A percentile compares a stretch with the other conserved stretches of the same genome.
Evolutionary conservation across 1,284 basidiomycete genomes (phyloP).

Genomic region (Mycosarcoma mackinlayi): DNA sequence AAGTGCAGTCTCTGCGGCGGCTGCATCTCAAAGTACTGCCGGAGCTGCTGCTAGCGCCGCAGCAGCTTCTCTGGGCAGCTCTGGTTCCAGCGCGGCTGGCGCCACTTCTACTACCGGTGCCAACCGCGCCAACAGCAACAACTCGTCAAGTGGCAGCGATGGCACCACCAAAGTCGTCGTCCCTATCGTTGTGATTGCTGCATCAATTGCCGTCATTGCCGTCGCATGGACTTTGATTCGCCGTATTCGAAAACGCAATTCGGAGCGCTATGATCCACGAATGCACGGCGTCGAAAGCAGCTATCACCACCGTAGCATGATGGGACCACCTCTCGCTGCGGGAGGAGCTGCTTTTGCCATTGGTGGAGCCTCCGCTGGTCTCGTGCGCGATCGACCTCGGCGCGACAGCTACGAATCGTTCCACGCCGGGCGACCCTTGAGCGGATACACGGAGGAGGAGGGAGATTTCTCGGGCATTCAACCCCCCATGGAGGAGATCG

Average conservation of each 20-base stretch:
- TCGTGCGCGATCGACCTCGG: slow-evolving; percentile 27
- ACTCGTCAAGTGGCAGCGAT: slow-evolving; percentile 15
- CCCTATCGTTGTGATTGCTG: slow-evolving; percentile 47
- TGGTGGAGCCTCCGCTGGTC: slow-evolving; percentile 34
- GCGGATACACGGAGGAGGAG: slow-evolving; percentile 29
- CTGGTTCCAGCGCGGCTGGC: neutral
- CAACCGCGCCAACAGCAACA: slow-evolving; percentile 30
- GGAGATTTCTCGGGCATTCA: slow-evolving; percentile 15
- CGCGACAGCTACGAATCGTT: slow-evolving; percentile 39
- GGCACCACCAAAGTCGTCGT: slow-evolving; percentile 49
- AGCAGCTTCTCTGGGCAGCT: slow-evolving; percentile 8
- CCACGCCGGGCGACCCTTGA: slow-evolving; percentile 36
- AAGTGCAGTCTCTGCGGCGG: slow-evolving; percentile 21
- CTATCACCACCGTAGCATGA: slow-evolving; percentile 28
- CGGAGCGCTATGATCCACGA: slow-evolving; percentile 20
- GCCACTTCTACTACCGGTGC: slow-evolving; percentile 21
- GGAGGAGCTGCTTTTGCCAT: slow-evolving; percentile 39
- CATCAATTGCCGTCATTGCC: slow-evolving; percentile 28
- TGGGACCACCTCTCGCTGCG: slow-evolving; percentile 12
- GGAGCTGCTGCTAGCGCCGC: slow-evolving; percentile 20
- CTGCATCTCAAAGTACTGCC: slow-evolving; percentile 18
- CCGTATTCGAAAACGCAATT: slow-evolving; percentile 17
- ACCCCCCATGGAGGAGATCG: slow-evolving; percentile 46
- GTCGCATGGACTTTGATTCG: slow-evolving; percentile 33
- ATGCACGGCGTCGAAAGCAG: slow-evolving; percentile 21